Percentiles rank a stretch among this genome's conserved stretches.
Evolutionary conservation across 257 asterid species (phyloP).

Genomic region (Paraleonurus japonicus): DNA sequence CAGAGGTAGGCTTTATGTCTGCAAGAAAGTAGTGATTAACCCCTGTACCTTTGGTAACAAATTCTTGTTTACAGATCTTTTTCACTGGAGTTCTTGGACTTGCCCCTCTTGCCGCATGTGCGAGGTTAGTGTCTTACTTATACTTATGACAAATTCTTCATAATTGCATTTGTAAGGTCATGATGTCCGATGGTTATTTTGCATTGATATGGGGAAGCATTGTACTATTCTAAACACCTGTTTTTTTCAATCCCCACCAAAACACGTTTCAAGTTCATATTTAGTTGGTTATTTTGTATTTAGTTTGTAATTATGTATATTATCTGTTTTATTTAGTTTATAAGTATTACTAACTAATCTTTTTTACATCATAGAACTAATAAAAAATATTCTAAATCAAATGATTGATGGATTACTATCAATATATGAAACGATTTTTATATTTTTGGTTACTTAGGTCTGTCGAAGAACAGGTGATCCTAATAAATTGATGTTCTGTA

Average conservation of each 20-base stretch:
- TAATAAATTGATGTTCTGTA: constrained; percentile 89
- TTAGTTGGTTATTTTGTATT: too few species aligned
- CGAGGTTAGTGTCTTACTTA: constrained; percentile 57
- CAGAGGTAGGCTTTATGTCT: constrained; percentile 57
- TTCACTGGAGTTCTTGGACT: constrained; percentile 98
- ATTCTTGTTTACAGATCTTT: constrained; percentile 64
- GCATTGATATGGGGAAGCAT: constrained; percentile 1
- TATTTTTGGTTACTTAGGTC: constrained; percentile 46
- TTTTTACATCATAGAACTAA: neutral
- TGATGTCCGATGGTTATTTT: neutral
- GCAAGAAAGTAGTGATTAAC: constrained; percentile 14
- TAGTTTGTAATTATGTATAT: too few species aligned
- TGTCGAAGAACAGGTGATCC: constrained; percentile 95
- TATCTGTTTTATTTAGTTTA: too few species aligned
- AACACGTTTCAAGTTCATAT: too few species aligned
- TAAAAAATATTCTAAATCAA: neutral
- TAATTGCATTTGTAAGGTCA: constrained; percentile 6
- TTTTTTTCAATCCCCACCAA: too few species aligned
- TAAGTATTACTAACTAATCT: too few species aligned
- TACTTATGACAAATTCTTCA: neutral
- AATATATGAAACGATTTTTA: neutral
- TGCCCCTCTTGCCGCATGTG: constrained; percentile 94
- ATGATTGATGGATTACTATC: neutral
- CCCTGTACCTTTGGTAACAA: constrained; percentile 16
- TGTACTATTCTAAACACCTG: neutral